Evolutionary conservation across 768 basidiomycete genomes (phyloP).

Genomic region (Macrolepiota fuliginosa): DNA sequence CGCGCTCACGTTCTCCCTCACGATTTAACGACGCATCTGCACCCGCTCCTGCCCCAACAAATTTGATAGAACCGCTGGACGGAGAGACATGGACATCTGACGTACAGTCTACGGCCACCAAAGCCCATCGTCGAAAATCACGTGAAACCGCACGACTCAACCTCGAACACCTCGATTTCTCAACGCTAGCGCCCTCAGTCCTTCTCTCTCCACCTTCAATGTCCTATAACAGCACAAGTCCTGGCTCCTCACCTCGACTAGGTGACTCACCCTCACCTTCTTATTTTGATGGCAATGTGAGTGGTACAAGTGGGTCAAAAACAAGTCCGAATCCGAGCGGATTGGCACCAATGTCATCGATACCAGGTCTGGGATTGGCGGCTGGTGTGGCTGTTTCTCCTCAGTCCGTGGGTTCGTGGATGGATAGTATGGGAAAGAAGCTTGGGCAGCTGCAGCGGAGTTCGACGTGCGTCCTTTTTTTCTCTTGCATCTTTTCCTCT

Average conservation of each 20-base stretch:
- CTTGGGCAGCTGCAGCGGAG: slow-evolving; percentile 55
- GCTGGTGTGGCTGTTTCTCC: slow-evolving; percentile 16
- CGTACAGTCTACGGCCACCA: slow-evolving; percentile 13
- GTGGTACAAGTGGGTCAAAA: background rate
- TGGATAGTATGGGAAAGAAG: slow-evolving; percentile 59
- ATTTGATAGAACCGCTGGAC: slow-evolving; percentile 3
- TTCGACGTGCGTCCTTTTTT: slow-evolving; percentile 44
- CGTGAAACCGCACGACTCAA: slow-evolving; percentile 16
- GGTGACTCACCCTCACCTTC: background rate
- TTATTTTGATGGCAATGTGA: background rate
- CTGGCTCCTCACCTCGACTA: background rate
- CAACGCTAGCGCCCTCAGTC: slow-evolving; percentile 12
- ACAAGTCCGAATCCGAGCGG: slow-evolving; percentile 15
- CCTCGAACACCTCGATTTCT: slow-evolving; percentile 14
- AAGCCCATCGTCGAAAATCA: slow-evolving; percentile 23
- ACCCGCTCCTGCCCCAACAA: background rate
- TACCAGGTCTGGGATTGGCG: slow-evolving; percentile 36
- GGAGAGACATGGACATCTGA: slow-evolving; percentile 14
- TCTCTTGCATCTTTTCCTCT: background rate
- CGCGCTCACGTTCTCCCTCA: background rate
- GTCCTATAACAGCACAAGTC: background rate
- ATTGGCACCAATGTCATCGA: slow-evolving; percentile 33
- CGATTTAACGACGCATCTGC: background rate
- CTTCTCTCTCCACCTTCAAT: slow-evolving; percentile 12
- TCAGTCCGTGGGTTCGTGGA: slow-evolving; percentile 38